These are phyloP conservation scores for Ashbya aceris DNA, from an alignment of 1,139 yeast species.

Conservation along the genomic window DNA sequence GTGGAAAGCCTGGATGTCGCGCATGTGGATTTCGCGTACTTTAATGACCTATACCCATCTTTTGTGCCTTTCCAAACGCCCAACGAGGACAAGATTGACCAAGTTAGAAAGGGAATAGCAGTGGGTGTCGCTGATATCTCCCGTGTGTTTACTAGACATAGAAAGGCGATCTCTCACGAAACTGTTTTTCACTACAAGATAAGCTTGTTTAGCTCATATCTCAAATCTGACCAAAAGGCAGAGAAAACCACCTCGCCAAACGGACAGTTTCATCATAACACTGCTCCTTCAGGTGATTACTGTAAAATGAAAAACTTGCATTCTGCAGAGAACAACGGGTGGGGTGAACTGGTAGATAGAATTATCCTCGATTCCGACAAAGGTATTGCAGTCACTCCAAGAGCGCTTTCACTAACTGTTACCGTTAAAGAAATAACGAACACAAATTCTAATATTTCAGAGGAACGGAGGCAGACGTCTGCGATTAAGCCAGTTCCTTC, in stretches of 20 bases:
- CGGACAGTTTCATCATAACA: background rate
- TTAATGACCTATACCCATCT: conserved; percentile 18
- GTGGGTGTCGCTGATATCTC: conserved; percentile 86
- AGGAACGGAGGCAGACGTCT: conserved; percentile 25
- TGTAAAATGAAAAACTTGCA: conserved; percentile 1
- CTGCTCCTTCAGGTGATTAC: background rate
- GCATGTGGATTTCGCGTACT: conserved; percentile 10
- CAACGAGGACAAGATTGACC: conserved; percentile 25
- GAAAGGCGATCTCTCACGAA: conserved; percentile 47
- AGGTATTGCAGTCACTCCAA: conserved; percentile 76
- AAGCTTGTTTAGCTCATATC: conserved; percentile 63
- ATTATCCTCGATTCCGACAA: conserved; percentile 66
- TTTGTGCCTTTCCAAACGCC: conserved; percentile 15
- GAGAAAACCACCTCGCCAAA: background rate
- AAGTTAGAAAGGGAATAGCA: conserved; percentile 71
- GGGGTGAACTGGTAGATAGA: conserved; percentile 83
- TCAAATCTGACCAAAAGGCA: conserved; percentile 17
- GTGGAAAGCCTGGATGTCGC: conserved; percentile 47
- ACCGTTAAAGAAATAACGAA: conserved; percentile 66
- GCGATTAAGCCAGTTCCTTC: conserved; percentile 47
- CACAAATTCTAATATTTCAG: conserved; percentile 30
- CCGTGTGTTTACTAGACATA: conserved; percentile 60
- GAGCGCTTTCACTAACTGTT: conserved; percentile 65
- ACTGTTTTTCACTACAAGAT: conserved; percentile 65
- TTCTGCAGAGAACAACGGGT: conserved; percentile 48